Evolutionary conservation across 441 rosid genomes (phyloP).

Genomic region (Populus tomentosa): DNA sequence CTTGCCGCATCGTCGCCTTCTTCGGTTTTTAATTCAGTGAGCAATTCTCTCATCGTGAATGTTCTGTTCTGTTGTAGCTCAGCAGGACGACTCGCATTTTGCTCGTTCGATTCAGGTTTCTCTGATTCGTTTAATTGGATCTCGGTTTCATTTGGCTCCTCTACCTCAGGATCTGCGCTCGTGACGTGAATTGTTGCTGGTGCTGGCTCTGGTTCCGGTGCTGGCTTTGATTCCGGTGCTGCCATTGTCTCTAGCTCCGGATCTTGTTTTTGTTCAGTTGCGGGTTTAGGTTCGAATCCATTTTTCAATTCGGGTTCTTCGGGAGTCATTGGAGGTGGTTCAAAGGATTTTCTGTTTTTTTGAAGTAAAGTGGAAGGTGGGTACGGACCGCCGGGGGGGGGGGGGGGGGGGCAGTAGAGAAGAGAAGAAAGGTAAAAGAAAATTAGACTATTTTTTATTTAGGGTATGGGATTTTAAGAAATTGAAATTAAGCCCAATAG

Average conservation of each 20-base stretch:
- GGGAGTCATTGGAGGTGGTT: constrained; percentile 32
- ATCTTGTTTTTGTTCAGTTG: constrained; percentile 22
- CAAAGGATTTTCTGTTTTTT: background rate
- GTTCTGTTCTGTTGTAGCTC: constrained; percentile 63
- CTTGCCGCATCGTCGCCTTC: constrained; percentile 47
- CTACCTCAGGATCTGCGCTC: constrained; percentile 36
- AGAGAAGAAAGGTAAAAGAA: background rate
- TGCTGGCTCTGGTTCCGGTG: constrained; percentile 9
- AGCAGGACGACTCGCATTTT: constrained; percentile 21
- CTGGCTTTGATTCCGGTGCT: constrained; percentile 13
- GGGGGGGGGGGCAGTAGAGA: background rate
- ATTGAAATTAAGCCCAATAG: background rate
- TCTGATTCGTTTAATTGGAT: constrained; percentile 33
- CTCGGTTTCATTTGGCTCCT: constrained; percentile 30
- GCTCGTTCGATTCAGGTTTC: constrained; percentile 24
- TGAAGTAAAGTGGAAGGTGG: background rate
- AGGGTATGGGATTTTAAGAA: background rate
- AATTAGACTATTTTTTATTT: background rate
- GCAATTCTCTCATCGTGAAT: constrained; percentile 89
- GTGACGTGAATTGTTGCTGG: constrained; percentile 14
- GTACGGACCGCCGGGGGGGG: background rate
- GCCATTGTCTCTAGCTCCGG: constrained; percentile 9
- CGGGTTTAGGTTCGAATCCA: constrained; percentile 28
- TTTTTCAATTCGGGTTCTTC: constrained; percentile 46
- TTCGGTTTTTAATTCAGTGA: constrained; percentile 70